A percentile compares a stretch with the other conserved stretches of the same genome.
phyloP scores from a whole-genome alignment of 345 rosid genomes.

The Erodium maritimum region DNA sequence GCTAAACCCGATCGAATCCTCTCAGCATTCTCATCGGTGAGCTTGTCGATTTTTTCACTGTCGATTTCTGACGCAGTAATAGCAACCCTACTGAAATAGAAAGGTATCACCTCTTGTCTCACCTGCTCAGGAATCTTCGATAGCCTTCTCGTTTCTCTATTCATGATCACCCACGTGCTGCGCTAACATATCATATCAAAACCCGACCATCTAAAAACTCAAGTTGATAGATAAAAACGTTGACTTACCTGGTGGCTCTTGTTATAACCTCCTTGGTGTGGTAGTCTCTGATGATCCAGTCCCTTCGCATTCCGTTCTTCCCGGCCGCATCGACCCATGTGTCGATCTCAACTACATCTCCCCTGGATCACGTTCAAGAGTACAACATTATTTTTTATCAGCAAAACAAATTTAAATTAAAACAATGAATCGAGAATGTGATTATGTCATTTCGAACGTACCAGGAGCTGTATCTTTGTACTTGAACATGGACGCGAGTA shows the following conservation, averaged over 20 bases:
- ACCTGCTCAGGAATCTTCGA: conserved; percentile 55
- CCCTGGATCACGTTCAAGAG: no score
- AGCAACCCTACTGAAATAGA: conserved; percentile 25
- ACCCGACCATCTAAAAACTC: no score
- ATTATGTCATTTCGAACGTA: no score
- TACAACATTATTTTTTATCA: no score
- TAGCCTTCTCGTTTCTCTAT: conserved; percentile 44
- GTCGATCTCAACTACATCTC: conserved; percentile 50
- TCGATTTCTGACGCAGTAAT: conserved; percentile 28
- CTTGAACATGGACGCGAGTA: conserved; percentile 44
- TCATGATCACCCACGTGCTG: conserved; percentile 71
- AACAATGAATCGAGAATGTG: no score
- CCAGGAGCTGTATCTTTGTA: conserved; percentile 51
- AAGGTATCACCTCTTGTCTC: conserved; percentile 35
- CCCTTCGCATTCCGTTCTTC: conserved; percentile 64
- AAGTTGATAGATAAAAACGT: neutral
- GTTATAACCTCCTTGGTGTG: conserved; percentile 37
- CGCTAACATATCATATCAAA: no score
- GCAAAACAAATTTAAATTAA: no score
- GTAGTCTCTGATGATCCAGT: conserved; percentile 46
- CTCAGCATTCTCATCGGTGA: conserved; percentile 37
- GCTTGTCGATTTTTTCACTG: conserved; percentile 34
- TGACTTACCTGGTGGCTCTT: conserved; percentile 44
- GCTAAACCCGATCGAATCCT: conserved; percentile 37
- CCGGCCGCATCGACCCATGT: conserved; percentile 57